These are phyloP conservation scores for Pichia kudriavzevii DNA, from an alignment of 1,139 yeast genomes.

Conservation along the genomic window DNA sequence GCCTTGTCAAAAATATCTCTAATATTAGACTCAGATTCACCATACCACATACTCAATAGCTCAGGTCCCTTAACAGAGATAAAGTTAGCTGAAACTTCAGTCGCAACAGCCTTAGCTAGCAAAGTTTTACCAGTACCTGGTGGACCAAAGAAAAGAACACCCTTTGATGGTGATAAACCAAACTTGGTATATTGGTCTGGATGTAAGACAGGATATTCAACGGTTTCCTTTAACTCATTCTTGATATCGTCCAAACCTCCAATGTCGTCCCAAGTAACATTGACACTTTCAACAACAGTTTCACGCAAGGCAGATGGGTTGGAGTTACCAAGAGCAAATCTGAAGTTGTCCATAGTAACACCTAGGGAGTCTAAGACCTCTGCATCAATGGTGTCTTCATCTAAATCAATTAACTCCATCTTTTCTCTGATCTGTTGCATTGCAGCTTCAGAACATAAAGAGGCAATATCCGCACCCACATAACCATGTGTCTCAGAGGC, in stretches of 20 bases:
- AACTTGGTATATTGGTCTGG: slow-evolving; percentile 98
- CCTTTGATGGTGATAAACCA: slow-evolving; percentile 95
- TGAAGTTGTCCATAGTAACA: slow-evolving; percentile 97
- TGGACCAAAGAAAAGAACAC: slow-evolving; percentile 97
- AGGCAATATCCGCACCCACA: slow-evolving; percentile 92
- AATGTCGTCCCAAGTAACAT: slow-evolving; percentile 96
- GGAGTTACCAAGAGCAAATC: slow-evolving; percentile 95
- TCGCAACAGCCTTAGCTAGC: slow-evolving; percentile 96
- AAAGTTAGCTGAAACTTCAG: slow-evolving; percentile 95
- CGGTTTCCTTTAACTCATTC: slow-evolving; percentile 96
- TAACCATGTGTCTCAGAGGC: slow-evolving; percentile 94
- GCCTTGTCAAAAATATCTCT: slow-evolving; percentile 98
- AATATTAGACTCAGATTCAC: slow-evolving; percentile 95
- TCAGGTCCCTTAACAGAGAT: slow-evolving; percentile 97
- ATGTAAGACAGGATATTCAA: slow-evolving; percentile 95
- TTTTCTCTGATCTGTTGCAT: slow-evolving; percentile 98
- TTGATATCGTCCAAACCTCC: slow-evolving; percentile 96
- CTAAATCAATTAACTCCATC: slow-evolving; percentile 96
- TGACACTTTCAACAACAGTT: slow-evolving; percentile 97
- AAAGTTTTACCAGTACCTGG: slow-evolving; percentile 99
- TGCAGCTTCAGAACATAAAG: slow-evolving; percentile 98
- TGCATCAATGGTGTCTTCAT: slow-evolving; percentile 96
- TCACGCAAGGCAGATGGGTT: slow-evolving; percentile 99
- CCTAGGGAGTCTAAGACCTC: slow-evolving; percentile 95
- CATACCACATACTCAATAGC: slow-evolving; percentile 96